Percentiles rank a stretch among this genome's conserved stretches.
phyloP scores from a whole-genome alignment of 129 eudicot species.

The Solidago caesia region DNA sequence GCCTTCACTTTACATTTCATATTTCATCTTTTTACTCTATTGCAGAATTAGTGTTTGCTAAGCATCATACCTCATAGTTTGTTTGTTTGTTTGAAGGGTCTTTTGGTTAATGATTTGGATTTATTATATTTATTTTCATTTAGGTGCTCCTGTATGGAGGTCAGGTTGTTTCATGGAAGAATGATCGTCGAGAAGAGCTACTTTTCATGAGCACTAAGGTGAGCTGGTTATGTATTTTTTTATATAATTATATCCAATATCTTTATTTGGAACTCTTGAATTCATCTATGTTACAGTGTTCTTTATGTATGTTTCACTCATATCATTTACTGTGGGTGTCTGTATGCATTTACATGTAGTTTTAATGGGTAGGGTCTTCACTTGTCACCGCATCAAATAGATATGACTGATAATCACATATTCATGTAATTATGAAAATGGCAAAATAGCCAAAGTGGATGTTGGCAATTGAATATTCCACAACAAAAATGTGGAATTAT shows the following conservation, averaged over 20 bases:
- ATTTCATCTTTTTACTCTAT: background rate
- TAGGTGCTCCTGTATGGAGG: constrained; percentile 83
- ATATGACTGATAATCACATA: background rate
- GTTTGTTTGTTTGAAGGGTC: background rate
- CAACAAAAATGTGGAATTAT: background rate
- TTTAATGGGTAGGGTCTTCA: background rate
- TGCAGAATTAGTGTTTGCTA: background rate
- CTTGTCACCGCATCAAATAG: background rate
- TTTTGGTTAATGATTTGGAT: constrained; percentile 10
- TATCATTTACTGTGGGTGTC: background rate
- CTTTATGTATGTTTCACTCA: background rate
- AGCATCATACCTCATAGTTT: background rate
- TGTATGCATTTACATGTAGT: background rate
- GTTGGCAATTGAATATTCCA: background rate
- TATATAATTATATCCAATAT: background rate
- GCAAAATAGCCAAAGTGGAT: background rate
- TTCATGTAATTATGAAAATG: constrained; percentile 2
- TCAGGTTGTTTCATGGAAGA: constrained; percentile 88
- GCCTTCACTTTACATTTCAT: background rate
- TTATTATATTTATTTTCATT: background rate
- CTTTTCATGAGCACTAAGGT: constrained; percentile 82
- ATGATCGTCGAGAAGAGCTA: constrained; percentile 72
- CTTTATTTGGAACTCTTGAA: background rate
- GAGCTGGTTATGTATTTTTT: constrained; percentile 17
- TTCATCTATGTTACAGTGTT: background rate